phyloP scores from a whole-genome alignment of 1,284 basidiomycete genomes.

The Pseudozyma tsukubaensis region DNA sequence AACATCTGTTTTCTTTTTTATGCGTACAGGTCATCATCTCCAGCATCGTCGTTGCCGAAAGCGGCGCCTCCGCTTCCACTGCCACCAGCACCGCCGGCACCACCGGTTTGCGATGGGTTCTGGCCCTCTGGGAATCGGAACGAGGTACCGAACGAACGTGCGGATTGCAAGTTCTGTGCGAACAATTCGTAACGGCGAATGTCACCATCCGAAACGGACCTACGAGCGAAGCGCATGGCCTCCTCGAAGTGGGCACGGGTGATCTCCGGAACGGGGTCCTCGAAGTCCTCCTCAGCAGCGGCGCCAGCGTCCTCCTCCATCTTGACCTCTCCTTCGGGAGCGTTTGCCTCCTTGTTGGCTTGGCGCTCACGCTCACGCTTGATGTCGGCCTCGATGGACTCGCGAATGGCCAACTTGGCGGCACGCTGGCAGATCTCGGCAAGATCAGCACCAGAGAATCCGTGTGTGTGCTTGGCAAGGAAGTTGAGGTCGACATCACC shows the following conservation, averaged over 20 bases:
- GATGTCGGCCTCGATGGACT: slow-evolving; percentile 93
- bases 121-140: slow-evolving; percentile 94
- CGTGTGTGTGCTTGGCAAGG: slow-evolving; percentile 93
- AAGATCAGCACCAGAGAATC: slow-evolving; percentile 98
- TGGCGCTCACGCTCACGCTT: slow-evolving; percentile 77
- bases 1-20: slow-evolving; percentile 7
- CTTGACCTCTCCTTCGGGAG: slow-evolving; percentile 70
- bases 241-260: slow-evolving; percentile 85
- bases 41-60: slow-evolving; percentile 80
- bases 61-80: slow-evolving; percentile 76
- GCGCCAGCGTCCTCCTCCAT: slow-evolving; percentile 76
- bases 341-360: slow-evolving; percentile 44
- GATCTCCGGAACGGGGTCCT: slow-evolving; percentile 96
- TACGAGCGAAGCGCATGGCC: slow-evolving; percentile 83
- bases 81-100: slow-evolving; percentile 63
- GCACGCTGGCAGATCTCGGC: slow-evolving; percentile 98
- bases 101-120: slow-evolving; percentile 24
- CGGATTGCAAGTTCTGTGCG: slow-evolving; percentile 65
- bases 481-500: slow-evolving; percentile 86
- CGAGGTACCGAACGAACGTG: slow-evolving; percentile 76
- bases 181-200: slow-evolving; percentile 81
- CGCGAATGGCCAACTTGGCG: slow-evolving; percentile 94
- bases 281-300: slow-evolving; percentile 78
- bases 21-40: slow-evolving; percentile 76
- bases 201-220: slow-evolving; percentile 75